Base-by-base conservation (phyloP, 148 eudicot genomes). In the Chenopodium suecicum region DNA sequence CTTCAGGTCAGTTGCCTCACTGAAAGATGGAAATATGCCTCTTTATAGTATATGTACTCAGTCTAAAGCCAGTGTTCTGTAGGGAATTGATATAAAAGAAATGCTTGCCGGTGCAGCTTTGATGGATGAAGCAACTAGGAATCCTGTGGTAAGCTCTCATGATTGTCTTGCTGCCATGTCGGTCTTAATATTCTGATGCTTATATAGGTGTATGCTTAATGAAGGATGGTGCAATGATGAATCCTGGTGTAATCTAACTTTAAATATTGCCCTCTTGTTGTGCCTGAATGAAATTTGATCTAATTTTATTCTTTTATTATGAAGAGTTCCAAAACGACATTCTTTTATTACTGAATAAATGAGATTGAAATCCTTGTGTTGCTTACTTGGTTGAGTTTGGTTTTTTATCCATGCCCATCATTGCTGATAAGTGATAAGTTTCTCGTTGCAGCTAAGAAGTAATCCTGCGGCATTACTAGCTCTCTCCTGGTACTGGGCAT, bases 401-500 rank as follows among this genome's bases (percentile, higher is more conserved):
- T 27, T 37, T 32, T 52, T 31, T 60, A 54, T 37, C 34, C 58
- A 82, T 50, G 66, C 76, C 44, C 44, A 41, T 41, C 44, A 41
- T 41, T 79, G 63, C 52, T 66, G 7, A 25, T 5, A 48, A 50
- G 50, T 60, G 7, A 25, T 5, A 48, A 50, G 50, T 34, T n/a
- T 73, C 78, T 81, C 62, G 84, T n/a, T 89, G 83, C 88, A 97
- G 99, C 86, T 92, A 79, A 91, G 85, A 85, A 86, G 81, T 68
- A 97, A 97, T 80, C 99, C 99, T 70, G 96, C 98, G 16, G 98
- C 98, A 54, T 80, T 97, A 87, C 90, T 97, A n/a, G 98, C 99
- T 78, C 83, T 97, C 70, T 91, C 96, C 84, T 97, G 99, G 99
- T 97, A 92, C 73, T 97, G 98, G 99, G 97, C 94, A 71, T 82